These are phyloP conservation scores for Thecaphora thlaspeos DNA, from an alignment of 1,284 basidiomycete species.

Conservation along the genomic window DNA sequence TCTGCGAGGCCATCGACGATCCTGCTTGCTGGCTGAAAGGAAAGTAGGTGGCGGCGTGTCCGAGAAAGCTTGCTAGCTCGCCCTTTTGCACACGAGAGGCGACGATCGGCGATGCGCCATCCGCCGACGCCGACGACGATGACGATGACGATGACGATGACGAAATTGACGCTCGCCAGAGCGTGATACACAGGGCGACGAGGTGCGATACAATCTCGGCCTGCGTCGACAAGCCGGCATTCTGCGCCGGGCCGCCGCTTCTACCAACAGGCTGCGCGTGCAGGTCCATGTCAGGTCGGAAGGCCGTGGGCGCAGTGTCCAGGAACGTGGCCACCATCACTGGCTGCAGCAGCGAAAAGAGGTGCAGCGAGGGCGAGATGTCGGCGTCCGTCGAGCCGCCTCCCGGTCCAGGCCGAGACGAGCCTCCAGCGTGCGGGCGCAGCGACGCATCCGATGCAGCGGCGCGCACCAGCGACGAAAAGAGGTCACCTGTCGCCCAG, in stretches of 20 bases:
- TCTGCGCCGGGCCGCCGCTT: conserved; percentile 2
- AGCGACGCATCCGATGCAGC: neutral
- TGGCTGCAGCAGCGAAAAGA: conserved; percentile 18
- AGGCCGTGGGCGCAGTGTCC: conserved; percentile 31
- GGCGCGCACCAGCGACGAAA: conserved; percentile 9
- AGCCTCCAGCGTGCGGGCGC: too few relatives aligned
- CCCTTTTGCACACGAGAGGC: neutral
- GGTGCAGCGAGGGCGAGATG: conserved; percentile 17
- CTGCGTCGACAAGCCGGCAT: conserved; percentile 16
- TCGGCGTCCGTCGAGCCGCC: neutral
- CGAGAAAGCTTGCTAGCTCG: conserved; percentile 22
- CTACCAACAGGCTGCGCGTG: conserved; percentile 14
- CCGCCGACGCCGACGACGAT: conserved; percentile 3
- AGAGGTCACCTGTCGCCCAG: conserved; percentile 8
- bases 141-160: conserved; percentile 1
- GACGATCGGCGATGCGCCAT: conserved; percentile 3
- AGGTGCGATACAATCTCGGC: conserved; percentile 27
- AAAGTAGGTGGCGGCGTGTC: conserved; percentile 36
- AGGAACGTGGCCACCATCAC: conserved; percentile 29
- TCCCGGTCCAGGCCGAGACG: too few relatives aligned
- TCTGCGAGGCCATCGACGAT: conserved; percentile 5
- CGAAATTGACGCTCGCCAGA: conserved; percentile 22
- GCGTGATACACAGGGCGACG: conserved; percentile 14
- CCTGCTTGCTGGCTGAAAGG: conserved; percentile 32
- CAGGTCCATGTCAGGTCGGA: conserved; percentile 28